Base-by-base conservation (phyloP, 2,329 filamentous ascomycete species). In the Diaporthe caulivora region DNA sequence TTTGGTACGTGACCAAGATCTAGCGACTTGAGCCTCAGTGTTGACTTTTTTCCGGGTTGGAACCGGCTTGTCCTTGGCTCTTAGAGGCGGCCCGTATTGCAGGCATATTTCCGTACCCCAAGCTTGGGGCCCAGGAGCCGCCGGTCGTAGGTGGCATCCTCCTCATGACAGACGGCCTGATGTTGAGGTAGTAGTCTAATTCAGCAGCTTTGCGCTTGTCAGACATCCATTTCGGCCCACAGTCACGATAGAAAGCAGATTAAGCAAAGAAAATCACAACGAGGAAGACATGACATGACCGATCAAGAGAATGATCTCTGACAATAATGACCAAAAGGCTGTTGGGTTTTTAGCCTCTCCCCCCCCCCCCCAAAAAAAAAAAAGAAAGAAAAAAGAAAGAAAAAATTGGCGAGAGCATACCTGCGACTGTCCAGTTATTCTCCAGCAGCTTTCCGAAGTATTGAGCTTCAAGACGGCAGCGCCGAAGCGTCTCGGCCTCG, bases 401-500 rank as follows among this genome's bases (percentile, higher is more conserved):
- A 37, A 17, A 3, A 42, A 2, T n/a, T 13, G 34, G n/a, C 44
- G 10, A 2, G 26, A 15, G 15, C 69, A 21, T 71, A 71, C 70
- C 21, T 54, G 60, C 60, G 26, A 65, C 57, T 4, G 67, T 24
- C 49, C 60, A 51, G 31, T 72, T 67, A 44, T 74, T 74, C 21
- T 69, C 72, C 18, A 70, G 62, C 68, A 75, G 55, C 68, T 73
- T 74, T 17, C 69, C 69, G 40, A 75, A 75, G 21, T 70, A 72
- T 57, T 74, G 72, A 18, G 67, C 68, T 69, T 75, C 74, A 21
- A 75, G 74, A 17, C 72, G 55, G 51, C 68, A 75, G 55, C 74
- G 69, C 60, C 71, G 54, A 40, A 77, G 58, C 21, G 74, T 68
- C 57, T 75, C 72, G 18, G 72, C 72, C 62, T 75, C 74, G n/a